Percentiles rank a stretch among this genome's conserved stretches.
These are phyloP conservation scores for Aspergillus sp. DNA, from an alignment of 2,329 filamentous ascomycete genomes.

Conservation along the genomic window DNA sequence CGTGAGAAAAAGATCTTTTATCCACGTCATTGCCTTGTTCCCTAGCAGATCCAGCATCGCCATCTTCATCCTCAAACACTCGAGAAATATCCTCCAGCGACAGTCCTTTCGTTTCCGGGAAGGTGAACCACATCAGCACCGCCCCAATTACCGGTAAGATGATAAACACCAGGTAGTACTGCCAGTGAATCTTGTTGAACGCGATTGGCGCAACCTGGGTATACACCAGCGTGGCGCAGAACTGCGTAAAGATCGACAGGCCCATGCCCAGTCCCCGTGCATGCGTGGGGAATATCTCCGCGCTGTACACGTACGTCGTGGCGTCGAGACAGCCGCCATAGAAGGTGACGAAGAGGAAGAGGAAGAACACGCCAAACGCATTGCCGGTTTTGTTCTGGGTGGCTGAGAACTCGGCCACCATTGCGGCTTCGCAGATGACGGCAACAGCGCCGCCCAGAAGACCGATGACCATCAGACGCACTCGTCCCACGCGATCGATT, in stretches of 20 bases:
- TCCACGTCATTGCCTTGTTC: too few relatives aligned
- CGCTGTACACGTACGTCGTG: conserved; percentile 37
- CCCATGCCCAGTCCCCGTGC: too few relatives aligned
- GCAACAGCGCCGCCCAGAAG: conserved; percentile 26
- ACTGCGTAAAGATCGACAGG: too few relatives aligned
- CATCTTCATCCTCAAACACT: conserved; percentile 35
- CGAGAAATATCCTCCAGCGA: conserved; percentile 33
- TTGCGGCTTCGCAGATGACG: conserved; percentile 29
- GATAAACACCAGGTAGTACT: conserved; percentile 36
- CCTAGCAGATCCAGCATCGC: too few relatives aligned
- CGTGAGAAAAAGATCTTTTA: too few relatives aligned
- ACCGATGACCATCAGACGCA: conserved; percentile 33
- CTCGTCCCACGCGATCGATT: conserved; percentile 34
- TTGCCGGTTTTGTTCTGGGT: conserved; percentile 30
- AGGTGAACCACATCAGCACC: conserved; percentile 29
- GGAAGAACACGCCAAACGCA: conserved; percentile 36
- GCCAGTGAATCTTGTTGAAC: conserved; percentile 31
- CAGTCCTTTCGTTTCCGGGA: conserved; percentile 32
- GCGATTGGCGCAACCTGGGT: too few relatives aligned
- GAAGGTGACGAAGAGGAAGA: conserved; percentile 37
- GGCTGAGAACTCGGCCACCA: conserved; percentile 30
- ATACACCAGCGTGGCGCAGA: too few relatives aligned
- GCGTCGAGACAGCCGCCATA: conserved; percentile 41
- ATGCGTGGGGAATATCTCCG: conserved; percentile 41
- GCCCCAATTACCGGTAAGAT: conserved; percentile 25